Conservation (phyloP, 768 basidiomycete genomes). For the Gloeophyllum trabeum region DNA sequence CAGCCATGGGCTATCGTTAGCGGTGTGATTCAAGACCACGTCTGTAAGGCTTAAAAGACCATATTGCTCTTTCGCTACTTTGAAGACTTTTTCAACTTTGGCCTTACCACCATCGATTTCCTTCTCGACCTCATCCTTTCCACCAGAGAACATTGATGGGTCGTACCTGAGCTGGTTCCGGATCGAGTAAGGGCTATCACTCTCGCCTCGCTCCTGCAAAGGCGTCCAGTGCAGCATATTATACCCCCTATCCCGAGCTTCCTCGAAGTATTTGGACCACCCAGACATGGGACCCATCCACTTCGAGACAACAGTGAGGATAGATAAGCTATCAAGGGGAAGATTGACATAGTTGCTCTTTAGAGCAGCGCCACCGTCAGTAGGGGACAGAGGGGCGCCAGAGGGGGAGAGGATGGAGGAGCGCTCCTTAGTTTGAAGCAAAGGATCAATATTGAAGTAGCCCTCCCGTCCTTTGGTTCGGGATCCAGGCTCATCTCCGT, state of each 20-base stretch:
- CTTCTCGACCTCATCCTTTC: conserved; percentile 17
- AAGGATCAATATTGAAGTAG: conserved; percentile 94
- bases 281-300: conserved; percentile 87
- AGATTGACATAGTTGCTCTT: conserved; percentile 47
- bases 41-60: conserved; percentile 88
- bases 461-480: conserved; percentile 79
- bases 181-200: conserved; percentile 90
- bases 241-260: conserved; percentile 85
- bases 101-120: conserved; percentile 34
- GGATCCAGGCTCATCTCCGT: conserved; percentile 40
- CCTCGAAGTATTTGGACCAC: conserved; percentile 74
- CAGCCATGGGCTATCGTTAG: conserved; percentile 89
- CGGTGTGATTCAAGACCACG: conserved; percentile 96
- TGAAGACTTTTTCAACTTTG: conserved; percentile 53
- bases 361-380: conserved; percentile 40
- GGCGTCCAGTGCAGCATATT: conserved; percentile 98
- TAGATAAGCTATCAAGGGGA: conserved; percentile 78
- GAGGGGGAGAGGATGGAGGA: conserved; percentile 57
- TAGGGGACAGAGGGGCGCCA: conserved; percentile 37
- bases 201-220: conserved; percentile 82
- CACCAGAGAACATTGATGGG: conserved; percentile 47
- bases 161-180: conserved; percentile 81
- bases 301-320: conserved; percentile 89
- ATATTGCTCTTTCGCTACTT: conserved; percentile 69
- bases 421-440: conserved; percentile 67